Conservation (phyloP, 129 eudicot species). For the Oenanthe sinensis region DNA sequence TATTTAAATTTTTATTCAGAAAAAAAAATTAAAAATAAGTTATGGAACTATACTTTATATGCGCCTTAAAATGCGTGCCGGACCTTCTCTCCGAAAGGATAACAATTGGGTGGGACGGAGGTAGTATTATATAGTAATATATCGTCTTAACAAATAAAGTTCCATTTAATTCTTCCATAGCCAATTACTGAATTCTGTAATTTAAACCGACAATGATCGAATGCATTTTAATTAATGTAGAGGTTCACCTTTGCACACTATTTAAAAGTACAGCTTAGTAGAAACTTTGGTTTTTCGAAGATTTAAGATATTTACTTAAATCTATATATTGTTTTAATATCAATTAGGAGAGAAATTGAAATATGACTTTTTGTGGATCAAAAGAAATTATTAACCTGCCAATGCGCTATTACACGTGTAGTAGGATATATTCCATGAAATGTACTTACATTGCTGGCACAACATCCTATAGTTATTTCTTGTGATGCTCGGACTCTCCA, state of each 20-base stretch:
- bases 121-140: background rate
- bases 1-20: too few species aligned
- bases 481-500: too few species aligned
- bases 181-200: background rate
- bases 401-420: background rate
- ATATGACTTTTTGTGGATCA: background rate
- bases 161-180: background rate
- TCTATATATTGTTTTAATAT: background rate
- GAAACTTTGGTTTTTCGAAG: background rate
- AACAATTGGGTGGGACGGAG: too few species aligned
- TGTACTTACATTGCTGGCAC: background rate
- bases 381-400: background rate
- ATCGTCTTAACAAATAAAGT: background rate
- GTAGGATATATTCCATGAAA: background rate
- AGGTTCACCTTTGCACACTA: background rate
- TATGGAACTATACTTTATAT: too few species aligned
- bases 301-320: background rate
- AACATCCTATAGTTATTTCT: background rate
- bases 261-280: background rate
- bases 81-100: too few species aligned
- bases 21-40: too few species aligned
- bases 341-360: background rate
- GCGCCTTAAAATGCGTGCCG: too few species aligned
- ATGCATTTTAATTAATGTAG: background rate
- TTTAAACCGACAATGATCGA: background rate